Evolutionary conservation across 2,329 filamentous ascomycete species (phyloP).

Genomic region (Botrytis fragariae): DNA sequence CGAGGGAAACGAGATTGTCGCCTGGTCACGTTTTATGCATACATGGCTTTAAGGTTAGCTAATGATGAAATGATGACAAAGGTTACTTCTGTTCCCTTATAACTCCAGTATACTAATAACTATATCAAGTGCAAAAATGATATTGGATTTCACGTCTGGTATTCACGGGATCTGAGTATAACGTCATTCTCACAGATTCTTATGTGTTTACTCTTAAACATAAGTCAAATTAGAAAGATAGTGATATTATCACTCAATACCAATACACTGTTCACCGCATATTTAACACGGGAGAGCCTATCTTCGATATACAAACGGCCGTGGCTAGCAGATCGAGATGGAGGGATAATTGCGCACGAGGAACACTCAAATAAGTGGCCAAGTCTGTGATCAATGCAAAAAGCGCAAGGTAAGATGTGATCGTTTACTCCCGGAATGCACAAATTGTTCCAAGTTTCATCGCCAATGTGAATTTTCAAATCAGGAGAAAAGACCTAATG

Average conservation of each 20-base stretch:
- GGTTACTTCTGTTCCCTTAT: background rate
- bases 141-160: background rate
- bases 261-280: background rate
- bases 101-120: background rate
- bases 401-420: no score
- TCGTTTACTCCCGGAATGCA: no score
- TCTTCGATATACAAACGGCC: background rate
- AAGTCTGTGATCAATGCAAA: no score
- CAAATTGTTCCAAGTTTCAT: no score
- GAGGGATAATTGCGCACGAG: no score
- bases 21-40: background rate
- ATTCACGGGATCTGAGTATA: background rate
- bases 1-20: background rate
- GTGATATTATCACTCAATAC: background rate
- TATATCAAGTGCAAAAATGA: background rate
- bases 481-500: no score
- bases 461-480: no score
- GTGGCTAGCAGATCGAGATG: no score
- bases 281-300: background rate
- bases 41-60: background rate
- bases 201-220: background rate
- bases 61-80: background rate
- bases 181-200: background rate
- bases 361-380: no score
- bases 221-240: background rate